phyloP scores from a whole-genome alignment of 139 green algal genomes.

The Monoraphidium neglectum region DNA sequence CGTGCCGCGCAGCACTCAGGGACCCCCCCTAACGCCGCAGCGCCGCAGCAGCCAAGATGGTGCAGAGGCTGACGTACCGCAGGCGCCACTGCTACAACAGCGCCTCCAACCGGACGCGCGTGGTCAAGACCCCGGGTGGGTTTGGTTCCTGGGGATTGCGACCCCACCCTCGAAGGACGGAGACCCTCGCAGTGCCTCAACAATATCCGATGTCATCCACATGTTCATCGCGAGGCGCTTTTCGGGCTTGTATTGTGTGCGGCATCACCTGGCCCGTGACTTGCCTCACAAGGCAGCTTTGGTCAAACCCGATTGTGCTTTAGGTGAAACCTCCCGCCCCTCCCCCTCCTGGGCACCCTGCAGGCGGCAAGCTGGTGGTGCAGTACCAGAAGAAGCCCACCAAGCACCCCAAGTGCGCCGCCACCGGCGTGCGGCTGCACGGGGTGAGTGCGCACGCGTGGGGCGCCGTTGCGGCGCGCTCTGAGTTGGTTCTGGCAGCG shows the following conservation, averaged over 20 bases:
- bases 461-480: too few species aligned
- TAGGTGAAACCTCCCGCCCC: neutral
- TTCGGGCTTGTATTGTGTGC: neutral
- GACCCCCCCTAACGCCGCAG: too few species aligned
- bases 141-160: neutral
- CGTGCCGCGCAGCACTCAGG: too few species aligned
- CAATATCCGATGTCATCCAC: neutral
- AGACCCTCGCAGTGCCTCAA: neutral
- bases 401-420: constrained; percentile 76
- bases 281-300: neutral
- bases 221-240: neutral
- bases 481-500: constrained; percentile 18
- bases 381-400: constrained; percentile 93
- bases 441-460: constrained; percentile 65
- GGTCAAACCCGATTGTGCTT: neutral
- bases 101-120: constrained; percentile 87
- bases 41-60: constrained; percentile 87
- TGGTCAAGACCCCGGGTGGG: constrained; percentile 93
- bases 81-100: constrained; percentile 93
- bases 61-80: constrained; percentile 76
- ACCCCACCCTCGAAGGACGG: neutral
- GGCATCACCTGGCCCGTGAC: neutral
- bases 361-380: constrained; percentile 90
- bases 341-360: neutral
- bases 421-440: constrained; percentile 79